Percentiles rank a stretch among this genome's conserved stretches.
Evolutionary conservation across 2,329 filamentous ascomycete genomes (phyloP).

Genomic region (Penicillium brevicompactum): DNA sequence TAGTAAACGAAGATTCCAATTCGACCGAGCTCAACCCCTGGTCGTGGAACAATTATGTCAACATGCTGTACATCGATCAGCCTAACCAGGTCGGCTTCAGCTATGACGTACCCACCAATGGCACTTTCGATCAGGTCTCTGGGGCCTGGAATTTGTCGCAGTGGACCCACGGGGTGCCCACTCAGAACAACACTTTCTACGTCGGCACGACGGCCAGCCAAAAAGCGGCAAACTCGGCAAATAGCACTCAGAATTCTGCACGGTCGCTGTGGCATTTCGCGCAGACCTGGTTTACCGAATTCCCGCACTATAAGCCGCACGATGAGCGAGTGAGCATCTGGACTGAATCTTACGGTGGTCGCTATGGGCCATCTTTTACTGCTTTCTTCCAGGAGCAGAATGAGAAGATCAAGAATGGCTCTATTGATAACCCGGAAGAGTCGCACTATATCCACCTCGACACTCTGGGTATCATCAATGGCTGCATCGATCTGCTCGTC

Average conservation of each 20-base stretch:
- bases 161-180: conserved; percentile 32
- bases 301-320: conserved; percentile 63
- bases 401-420: conserved; percentile 39
- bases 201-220: conserved; percentile 56
- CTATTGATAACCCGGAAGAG: conserved; percentile 27
- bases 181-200: conserved; percentile 56
- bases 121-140: conserved; percentile 37
- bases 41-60: conserved; percentile 65
- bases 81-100: conserved; percentile 63
- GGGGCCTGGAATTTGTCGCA: conserved; percentile 27
- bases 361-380: conserved; percentile 46
- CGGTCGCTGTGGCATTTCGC: conserved; percentile 61
- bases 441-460: conserved; percentile 49
- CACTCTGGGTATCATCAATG: conserved; percentile 59
- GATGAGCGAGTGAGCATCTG: conserved; percentile 53
- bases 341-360: conserved; percentile 51
- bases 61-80: conserved; percentile 72
- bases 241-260: conserved; percentile 56
- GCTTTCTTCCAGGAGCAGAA: conserved; percentile 47
- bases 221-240: conserved; percentile 48
- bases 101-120: conserved; percentile 50
- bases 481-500: conserved; percentile 55
- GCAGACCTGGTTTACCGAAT: conserved; percentile 64
- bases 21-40: conserved; percentile 57
- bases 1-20: conserved; percentile 55